A percentile compares a stretch with the other conserved stretches of the same genome.
Evolutionary conservation across 2,329 filamentous ascomycete species (phyloP).

Genomic region (Paracoccidioides lutzii): DNA sequence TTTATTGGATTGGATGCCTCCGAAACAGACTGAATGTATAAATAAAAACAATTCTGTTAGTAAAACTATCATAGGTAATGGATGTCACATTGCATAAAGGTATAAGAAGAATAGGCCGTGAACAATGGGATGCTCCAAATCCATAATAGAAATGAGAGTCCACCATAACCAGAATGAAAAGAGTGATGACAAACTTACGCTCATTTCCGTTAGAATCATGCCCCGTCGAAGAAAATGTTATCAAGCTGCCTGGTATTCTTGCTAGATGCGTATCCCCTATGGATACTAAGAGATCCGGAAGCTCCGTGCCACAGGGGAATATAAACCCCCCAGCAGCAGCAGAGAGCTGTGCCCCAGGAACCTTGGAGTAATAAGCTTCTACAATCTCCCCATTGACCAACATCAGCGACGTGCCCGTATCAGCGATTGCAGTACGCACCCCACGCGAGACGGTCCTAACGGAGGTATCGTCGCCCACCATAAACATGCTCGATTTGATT

Average conservation of each 20-base stretch:
- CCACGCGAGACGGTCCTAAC: conserved; percentile 4
- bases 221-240: conserved; percentile 43
- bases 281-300: conserved; percentile 45
- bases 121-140: neutral
- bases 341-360: conserved; percentile 39
- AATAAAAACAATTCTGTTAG: conserved; percentile 8
- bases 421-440: conserved; percentile 42
- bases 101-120: neutral
- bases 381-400: conserved; percentile 47
- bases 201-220: conserved; percentile 29
- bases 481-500: conserved; percentile 45
- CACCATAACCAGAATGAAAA: neutral
- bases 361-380: conserved; percentile 45
- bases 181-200: conserved; percentile 20
- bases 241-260: conserved; percentile 42
- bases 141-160: neutral
- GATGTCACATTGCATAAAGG: too few species aligned
- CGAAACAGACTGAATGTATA: conserved; percentile 37
- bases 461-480: conserved; percentile 33
- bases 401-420: conserved; percentile 57
- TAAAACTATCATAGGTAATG: neutral
- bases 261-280: conserved; percentile 38
- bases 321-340: conserved; percentile 38
- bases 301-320: conserved; percentile 42
- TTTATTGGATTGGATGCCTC: conserved; percentile 46